Conservation (phyloP, 352 stramenopile species). For the Pythium rhizo-oryzae region DNA sequence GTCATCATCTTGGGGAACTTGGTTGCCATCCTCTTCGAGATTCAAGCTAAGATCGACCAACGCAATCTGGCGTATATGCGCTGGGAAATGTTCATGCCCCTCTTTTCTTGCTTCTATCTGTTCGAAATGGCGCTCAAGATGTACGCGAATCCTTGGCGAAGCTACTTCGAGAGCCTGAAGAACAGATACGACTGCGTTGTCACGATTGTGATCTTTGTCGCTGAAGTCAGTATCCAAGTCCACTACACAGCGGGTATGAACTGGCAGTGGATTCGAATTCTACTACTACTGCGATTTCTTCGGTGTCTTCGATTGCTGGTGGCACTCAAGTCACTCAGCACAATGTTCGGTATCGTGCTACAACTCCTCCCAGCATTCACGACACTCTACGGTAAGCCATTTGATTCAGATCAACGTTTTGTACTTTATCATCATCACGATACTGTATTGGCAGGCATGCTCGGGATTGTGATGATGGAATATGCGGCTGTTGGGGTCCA, state of each 20-base stretch:
- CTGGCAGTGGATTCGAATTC: conserved; percentile 55
- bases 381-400: conserved; percentile 48
- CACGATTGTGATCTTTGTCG: conserved; percentile 55
- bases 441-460: conserved; percentile 35
- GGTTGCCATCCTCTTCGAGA: conserved; percentile 51
- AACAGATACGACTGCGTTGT: conserved; percentile 89
- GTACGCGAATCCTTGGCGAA: conserved; percentile 47
- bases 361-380: conserved; percentile 55
- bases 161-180: conserved; percentile 64
- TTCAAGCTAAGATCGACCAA: conserved; percentile 47
- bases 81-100: conserved; percentile 61
- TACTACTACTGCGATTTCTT: conserved; percentile 66
- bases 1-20: conserved; percentile 49
- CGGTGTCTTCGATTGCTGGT: conserved; percentile 55
- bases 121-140: conserved; percentile 87
- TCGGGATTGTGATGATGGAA: conserved; percentile 62
- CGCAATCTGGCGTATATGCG: conserved; percentile 27
- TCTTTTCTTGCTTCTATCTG: conserved; percentile 73
- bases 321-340: conserved; percentile 46
- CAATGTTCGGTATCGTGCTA: conserved; percentile 59
- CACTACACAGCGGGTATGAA: conserved; percentile 43
- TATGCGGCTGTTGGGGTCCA: conserved; percentile 65
- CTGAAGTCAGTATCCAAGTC: conserved; percentile 55
- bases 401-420: no score
- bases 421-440: background rate